These are phyloP conservation scores for Russula brevipes DNA, from an alignment of 768 basidiomycete genomes.

Conservation along the genomic window DNA sequence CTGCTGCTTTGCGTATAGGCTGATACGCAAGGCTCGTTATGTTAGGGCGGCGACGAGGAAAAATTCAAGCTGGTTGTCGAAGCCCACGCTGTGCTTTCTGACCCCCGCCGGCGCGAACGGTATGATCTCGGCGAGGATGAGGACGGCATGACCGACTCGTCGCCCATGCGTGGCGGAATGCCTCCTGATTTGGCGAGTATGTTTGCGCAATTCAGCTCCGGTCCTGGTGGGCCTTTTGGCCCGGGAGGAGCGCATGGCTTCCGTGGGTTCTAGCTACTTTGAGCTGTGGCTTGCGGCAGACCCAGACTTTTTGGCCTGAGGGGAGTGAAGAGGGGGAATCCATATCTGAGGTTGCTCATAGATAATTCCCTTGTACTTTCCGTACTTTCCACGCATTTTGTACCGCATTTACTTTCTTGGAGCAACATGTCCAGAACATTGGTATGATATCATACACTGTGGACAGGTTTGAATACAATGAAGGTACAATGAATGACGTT, in stretches of 20 bases:
- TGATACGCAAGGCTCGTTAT: background rate
- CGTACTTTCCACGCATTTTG: background rate
- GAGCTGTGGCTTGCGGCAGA: no score
- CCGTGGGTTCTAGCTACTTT: slow-evolving; percentile 1
- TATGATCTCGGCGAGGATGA: slow-evolving; percentile 84
- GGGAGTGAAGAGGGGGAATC: slow-evolving; percentile 4
- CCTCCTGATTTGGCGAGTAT: slow-evolving; percentile 30
- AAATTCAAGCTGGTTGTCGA: slow-evolving; percentile 90
- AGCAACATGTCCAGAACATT: background rate
- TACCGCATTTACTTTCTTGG: background rate
- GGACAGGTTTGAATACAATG: background rate
- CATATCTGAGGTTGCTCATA: background rate
- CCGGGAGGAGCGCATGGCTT: slow-evolving; percentile 10
- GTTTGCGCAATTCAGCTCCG: slow-evolving; percentile 22
- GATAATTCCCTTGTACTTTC: background rate
- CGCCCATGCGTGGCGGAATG: slow-evolving; percentile 34
- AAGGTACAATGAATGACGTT: slow-evolving; percentile 6
- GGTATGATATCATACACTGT: slow-evolving; percentile 12
- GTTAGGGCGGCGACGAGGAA: slow-evolving; percentile 87
- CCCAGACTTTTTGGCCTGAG: background rate
- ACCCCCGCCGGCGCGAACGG: slow-evolving; percentile 62
- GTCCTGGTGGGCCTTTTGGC: slow-evolving; percentile 6
- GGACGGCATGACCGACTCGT: slow-evolving; percentile 48
- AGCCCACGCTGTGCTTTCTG: slow-evolving; percentile 77
- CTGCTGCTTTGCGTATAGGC: no score